Conservation (phyloP, 176 grass and related monocot species). For the Oryza nivara region DNA sequence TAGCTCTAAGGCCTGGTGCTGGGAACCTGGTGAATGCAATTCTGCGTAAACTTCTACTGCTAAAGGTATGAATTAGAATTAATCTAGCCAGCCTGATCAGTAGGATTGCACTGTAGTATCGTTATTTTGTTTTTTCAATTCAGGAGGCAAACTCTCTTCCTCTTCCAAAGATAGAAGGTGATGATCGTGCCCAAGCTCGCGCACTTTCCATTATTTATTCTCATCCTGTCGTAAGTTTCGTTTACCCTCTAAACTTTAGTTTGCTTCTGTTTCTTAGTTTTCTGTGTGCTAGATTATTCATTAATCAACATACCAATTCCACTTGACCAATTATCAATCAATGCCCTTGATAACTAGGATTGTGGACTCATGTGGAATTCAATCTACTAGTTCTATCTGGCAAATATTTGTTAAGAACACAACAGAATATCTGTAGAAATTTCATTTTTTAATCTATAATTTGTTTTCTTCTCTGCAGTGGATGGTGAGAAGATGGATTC, state of each 20-base stretch:
- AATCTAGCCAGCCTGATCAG: slow-evolving; percentile 23
- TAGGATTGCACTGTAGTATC: slow-evolving; percentile 30
- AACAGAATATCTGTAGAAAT: slow-evolving; percentile 34
- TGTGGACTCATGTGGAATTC: slow-evolving; percentile 18
- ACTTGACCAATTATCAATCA: slow-evolving; percentile 1
- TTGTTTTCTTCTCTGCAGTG: slow-evolving; percentile 56
- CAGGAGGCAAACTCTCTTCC: slow-evolving; percentile 89
- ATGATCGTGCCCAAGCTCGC: slow-evolving; percentile 84
- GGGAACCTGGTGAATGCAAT: slow-evolving; percentile 96
- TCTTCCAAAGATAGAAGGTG: slow-evolving; percentile 82
- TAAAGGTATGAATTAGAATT: slow-evolving; percentile 62
- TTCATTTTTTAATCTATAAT: slow-evolving; percentile 30
- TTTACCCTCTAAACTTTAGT: slow-evolving; percentile 31
- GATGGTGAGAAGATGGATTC: slow-evolving; percentile 98
- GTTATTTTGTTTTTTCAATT: slow-evolving; percentile 42
- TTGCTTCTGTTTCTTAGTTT: slow-evolving; percentile 1
- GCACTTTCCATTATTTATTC: slow-evolving; percentile 92
- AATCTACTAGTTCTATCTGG: slow-evolving; percentile 19
- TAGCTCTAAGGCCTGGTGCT: slow-evolving; percentile 88
- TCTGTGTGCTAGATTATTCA: background rate
- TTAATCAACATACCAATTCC: background rate
- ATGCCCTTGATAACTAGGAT: slow-evolving; percentile 24
- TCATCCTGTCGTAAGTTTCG: slow-evolving; percentile 87
- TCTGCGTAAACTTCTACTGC: slow-evolving; percentile 73
- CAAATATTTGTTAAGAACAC: slow-evolving; percentile 18